Evolutionary conservation across 202 grass and related monocot species (phyloP), one percentile per base, ranked within the genome.

Genomic region (Panicum hallii): DNA sequence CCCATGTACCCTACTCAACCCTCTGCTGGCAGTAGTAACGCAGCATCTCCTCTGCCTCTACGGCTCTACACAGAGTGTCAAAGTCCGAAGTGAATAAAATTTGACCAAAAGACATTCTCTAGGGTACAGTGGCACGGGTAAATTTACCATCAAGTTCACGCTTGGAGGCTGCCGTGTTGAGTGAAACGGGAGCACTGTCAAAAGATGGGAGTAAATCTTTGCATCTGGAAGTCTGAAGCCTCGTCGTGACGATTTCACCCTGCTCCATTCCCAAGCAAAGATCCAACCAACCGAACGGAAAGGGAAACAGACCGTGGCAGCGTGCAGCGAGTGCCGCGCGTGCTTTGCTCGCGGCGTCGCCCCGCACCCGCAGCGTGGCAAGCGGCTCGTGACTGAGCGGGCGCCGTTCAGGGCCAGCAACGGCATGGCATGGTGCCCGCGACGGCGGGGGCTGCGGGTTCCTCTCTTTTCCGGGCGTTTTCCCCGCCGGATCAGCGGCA

Each of bases 401-500:
- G 43, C 10, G 36, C 20, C 32, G 26, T 15, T 14, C 32, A 12
- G 14, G 46, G 19, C 56, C 57, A 3, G 9, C 20, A 17, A 0
- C 19, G 10, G 3, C 40, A 49, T 23, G 69, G 56, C 56, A 61
- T 19, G 73, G 19, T 1, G 3, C 15, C 20, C 36, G 36, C 36
- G 36, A 38, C 36, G 36, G 36, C 36, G 36, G 36, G 36, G 36
- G 36, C 36, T 4, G 57, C 40, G 61, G 46, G 10, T 52, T 80
- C 63, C 63, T 54, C 63, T 9, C 62, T 2, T 67, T 66, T 43
- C 7, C 1, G 47, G 11, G 78, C 12, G 19, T 42, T 50, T 66
- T 30, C 45, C 44, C 75, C 45, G 44, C 14, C 63, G 12, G 40
- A 42, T 67, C 47, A 52, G 63, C 32, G 78, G 78, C 78, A 43